Evolutionary conservation across 2,329 filamentous ascomycete genomes (phyloP), one percentile per base, ranked within the genome.

Genomic region (Talaromyces sp.): DNA sequence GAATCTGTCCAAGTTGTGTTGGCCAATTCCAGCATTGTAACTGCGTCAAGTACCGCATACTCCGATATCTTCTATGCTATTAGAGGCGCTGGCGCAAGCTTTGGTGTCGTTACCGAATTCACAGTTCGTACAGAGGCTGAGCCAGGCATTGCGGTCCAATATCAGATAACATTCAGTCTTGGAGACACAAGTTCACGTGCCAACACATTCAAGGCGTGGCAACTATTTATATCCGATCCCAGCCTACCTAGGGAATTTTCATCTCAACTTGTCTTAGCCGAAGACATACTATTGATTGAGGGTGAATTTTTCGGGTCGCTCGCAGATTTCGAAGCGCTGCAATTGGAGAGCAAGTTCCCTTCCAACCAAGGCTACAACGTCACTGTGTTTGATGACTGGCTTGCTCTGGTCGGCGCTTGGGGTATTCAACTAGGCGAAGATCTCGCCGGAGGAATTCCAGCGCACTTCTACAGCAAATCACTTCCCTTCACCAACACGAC

Each of bases 241-340:
- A 70, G 77, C 1, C 77, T 89, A 3, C 84, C 86, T 65, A 80
- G 83, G 44, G 82, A 85, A 18, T 86, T 88, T 67, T 81, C 83
- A 2, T 82, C 80, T 5, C 78, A 85, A 59, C 82, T 88, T 60
- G 78, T 85, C 37, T 75, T 85, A 50, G 77, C 83, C 37, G 80
- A 82, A 23, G 72, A 83, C 0, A 84, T 84, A 1, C 80, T 80
- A 60, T 69, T 86, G 63, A 83, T 88, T 66, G 83, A 82, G 0
- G 86, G 83, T 1, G 86, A 83, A 0, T 89, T 84, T 67, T 88
- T 86, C 68, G 86, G 86, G 9, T 83, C 82, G 0, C 73, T 81
- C 50, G 78, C 75, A 0, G 85, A 89, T 69, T 89, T 81, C 67
- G 69, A 81, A 3, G 78, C 78, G 2, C 65, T 77, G 1, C 65